phyloP scores from a whole-genome alignment of 148 eudicot species.

The Rhododendron williamsianum region DNA sequence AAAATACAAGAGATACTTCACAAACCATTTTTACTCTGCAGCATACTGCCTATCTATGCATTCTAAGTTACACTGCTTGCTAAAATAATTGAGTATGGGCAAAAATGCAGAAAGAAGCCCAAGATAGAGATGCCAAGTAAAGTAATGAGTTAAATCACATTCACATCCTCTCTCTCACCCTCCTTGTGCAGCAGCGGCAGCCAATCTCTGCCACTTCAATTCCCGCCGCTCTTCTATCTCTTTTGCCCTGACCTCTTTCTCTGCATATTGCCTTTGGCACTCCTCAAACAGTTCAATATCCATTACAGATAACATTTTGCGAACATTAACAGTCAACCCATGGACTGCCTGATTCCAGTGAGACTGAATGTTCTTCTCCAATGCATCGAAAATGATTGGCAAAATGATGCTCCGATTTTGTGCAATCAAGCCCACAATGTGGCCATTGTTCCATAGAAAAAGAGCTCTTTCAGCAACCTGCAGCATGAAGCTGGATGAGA shows the following conservation, averaged over 20 bases:
- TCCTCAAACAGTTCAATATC: slow-evolving; percentile 40
- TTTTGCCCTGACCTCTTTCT: slow-evolving; percentile 17
- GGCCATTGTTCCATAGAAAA: slow-evolving; percentile 50
- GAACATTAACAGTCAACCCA: slow-evolving; percentile 35
- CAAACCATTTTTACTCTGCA: too few relatives aligned
- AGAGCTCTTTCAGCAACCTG: slow-evolving; percentile 54
- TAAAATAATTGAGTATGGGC: too few relatives aligned
- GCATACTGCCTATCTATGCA: too few relatives aligned
- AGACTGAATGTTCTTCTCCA: slow-evolving; percentile 31
- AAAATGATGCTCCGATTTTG: slow-evolving; percentile 31
- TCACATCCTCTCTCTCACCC: too few relatives aligned
- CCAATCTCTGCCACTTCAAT: slow-evolving; percentile 34
- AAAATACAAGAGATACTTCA: too few relatives aligned
- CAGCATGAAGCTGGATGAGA: too few relatives aligned
- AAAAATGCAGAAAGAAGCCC: too few relatives aligned
- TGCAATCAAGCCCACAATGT: slow-evolving; percentile 35
- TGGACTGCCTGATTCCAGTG: slow-evolving; percentile 49
- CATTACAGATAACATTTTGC: slow-evolving; percentile 41
- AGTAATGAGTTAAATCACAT: too few relatives aligned
- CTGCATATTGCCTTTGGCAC: slow-evolving; percentile 24
- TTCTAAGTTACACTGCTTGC: too few relatives aligned
- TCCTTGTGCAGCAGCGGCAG: too few relatives aligned
- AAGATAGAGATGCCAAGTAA: too few relatives aligned
- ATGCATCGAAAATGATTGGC: slow-evolving; percentile 32
- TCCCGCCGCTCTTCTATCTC: slow-evolving; percentile 30